Percentiles rank a stretch among this genome's conserved stretches.
Conservation (phyloP, 306 rosid genomes). For the Quercus aquifolioides region DNA sequence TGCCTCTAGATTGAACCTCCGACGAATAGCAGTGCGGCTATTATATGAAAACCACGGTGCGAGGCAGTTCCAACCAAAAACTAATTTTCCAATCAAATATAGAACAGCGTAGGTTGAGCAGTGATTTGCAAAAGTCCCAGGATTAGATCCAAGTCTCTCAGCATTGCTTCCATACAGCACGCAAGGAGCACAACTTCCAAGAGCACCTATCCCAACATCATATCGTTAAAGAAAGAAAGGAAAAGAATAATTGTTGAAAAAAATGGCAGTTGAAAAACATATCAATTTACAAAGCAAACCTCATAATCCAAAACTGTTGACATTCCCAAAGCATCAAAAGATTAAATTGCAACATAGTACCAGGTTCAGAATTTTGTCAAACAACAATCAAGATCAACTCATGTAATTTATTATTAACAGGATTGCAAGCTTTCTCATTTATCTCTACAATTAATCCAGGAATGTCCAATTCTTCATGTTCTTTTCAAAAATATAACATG, state of each 20-base stretch:
- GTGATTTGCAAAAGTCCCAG: slow-evolving; percentile 73
- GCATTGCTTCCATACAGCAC: slow-evolving; percentile 88
- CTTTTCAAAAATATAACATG: not conserved
- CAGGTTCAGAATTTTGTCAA: not conserved
- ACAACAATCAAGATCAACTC: not conserved
- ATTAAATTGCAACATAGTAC: not conserved
- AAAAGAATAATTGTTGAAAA: not conserved
- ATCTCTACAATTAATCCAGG: not conserved
- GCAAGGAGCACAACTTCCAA: slow-evolving; percentile 97
- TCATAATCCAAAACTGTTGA: not conserved
- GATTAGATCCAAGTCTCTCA: slow-evolving; percentile 69
- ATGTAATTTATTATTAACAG: not conserved
- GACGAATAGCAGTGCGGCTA: slow-evolving; percentile 81
- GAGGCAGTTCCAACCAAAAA: slow-evolving; percentile 75
- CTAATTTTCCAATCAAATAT: slow-evolving; percentile 60
- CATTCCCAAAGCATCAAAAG: not conserved
- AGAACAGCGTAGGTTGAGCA: slow-evolving; percentile 77
- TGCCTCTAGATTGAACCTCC: slow-evolving; percentile 92
- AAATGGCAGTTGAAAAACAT: not conserved
- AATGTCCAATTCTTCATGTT: not conserved
- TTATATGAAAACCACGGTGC: slow-evolving; percentile 82
- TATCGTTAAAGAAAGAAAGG: slow-evolving; percentile 3
- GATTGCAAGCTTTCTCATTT: not conserved
- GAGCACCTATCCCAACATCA: slow-evolving; percentile 58
- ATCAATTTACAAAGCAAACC: not conserved